Evolutionary conservation across 495 filamentous ascomycete genomes (phyloP).

Genomic region (Neurospora sp.): DNA sequence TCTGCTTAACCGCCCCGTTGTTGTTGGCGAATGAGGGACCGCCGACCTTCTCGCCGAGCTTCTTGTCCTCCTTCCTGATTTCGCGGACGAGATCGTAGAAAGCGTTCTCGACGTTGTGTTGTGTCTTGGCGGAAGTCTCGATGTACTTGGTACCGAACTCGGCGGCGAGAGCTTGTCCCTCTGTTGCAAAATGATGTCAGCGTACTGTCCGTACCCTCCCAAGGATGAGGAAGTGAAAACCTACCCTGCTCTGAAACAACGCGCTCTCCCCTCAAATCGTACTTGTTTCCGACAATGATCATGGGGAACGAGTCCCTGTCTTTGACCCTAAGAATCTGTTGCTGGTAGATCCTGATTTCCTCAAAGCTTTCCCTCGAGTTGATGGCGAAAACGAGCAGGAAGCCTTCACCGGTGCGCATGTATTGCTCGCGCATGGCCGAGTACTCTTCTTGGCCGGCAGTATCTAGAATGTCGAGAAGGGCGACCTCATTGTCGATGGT

Average conservation of each 20-base stretch:
- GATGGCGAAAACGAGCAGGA: conserved; percentile 96
- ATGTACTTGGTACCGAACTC: conserved; percentile 95
- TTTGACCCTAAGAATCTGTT: conserved; percentile 96
- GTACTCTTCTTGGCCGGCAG: conserved; percentile 97
- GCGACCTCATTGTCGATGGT: conserved; percentile 97
- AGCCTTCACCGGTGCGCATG: conserved; percentile 98
- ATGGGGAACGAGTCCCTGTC: conserved; percentile 99
- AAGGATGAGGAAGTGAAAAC: conserved; percentile 10
- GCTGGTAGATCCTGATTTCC: conserved; percentile 95
- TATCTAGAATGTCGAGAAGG: conserved; percentile 93
- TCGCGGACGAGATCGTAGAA: conserved; percentile 97
- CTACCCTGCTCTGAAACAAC: conserved; percentile 85
- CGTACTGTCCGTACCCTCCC: background rate
- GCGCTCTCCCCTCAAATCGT: conserved; percentile 87
- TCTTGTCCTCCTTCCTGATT: conserved; percentile 95
- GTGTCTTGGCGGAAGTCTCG: conserved; percentile 96
- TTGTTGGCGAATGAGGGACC: conserved; percentile 52
- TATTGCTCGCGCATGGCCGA: conserved; percentile 99
- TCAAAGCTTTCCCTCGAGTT: conserved; percentile 95
- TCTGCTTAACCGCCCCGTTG: conserved; percentile 56
- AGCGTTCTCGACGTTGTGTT: conserved; percentile 95
- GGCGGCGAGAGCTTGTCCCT: conserved; percentile 77
- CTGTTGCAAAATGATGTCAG: conserved; percentile 41
- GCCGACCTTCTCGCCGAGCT: conserved; percentile 74
- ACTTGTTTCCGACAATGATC: conserved; percentile 99